These are phyloP conservation scores for Cyberlindnera euphorbiiphila DNA, from an alignment of 805 yeast species.

Conservation along the genomic window DNA sequence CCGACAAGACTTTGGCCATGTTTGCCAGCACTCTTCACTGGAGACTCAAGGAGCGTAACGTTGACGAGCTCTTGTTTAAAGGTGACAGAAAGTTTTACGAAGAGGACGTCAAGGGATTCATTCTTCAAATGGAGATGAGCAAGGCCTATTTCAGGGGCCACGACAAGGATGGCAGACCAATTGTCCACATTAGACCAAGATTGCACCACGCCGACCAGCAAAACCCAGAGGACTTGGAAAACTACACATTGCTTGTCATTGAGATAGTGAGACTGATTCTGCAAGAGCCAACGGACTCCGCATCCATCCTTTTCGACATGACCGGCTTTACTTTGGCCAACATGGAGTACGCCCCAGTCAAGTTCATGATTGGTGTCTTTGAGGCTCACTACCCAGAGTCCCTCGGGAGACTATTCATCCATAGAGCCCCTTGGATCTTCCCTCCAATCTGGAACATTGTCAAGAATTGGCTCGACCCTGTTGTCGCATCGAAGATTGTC, in stretches of 20 bases:
- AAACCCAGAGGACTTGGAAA: constrained; percentile 65
- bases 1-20: constrained; percentile 67
- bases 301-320: constrained; percentile 82
- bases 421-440: constrained; percentile 96
- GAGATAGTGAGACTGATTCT: constrained; percentile 79
- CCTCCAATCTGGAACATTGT: constrained; percentile 91
- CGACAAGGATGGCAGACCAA: constrained; percentile 72
- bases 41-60: constrained; percentile 60
- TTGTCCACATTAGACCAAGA: constrained; percentile 77
- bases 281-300: constrained; percentile 72
- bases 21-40: constrained; percentile 68
- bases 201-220: constrained; percentile 69
- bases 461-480: constrained; percentile 94
- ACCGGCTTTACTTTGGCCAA: constrained; percentile 83
- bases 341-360: constrained; percentile 91
- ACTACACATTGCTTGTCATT: constrained; percentile 69
- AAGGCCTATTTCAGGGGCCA: constrained; percentile 74
- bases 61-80: constrained; percentile 56
- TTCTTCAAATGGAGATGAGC: constrained; percentile 45
- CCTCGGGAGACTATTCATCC: constrained; percentile 77
- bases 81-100: constrained; percentile 68
- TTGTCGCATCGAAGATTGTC: constrained; percentile 84
- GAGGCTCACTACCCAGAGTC: constrained; percentile 98
- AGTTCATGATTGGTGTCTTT: constrained; percentile 81
- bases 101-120: constrained; percentile 39